These are phyloP conservation scores for Fusarium brevicatenulatum DNA, from an alignment of 2,329 filamentous ascomycete genomes.

Conservation along the genomic window DNA sequence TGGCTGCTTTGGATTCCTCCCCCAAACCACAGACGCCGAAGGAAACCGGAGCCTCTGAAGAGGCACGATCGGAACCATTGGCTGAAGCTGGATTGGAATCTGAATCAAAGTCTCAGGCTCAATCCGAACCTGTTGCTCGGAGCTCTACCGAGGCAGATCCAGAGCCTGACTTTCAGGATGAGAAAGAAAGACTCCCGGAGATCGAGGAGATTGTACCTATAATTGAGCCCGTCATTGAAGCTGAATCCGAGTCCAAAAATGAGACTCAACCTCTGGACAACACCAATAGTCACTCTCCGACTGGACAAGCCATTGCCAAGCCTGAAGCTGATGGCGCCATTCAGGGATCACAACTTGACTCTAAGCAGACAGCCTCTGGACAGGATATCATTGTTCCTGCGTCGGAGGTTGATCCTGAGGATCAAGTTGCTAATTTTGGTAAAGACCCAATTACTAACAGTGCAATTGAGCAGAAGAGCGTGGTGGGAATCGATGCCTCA, in stretches of 20 bases:
- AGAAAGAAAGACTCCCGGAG: conserved; percentile 35
- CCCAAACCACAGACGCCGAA: conserved; percentile 27
- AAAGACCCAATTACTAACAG: conserved; percentile 23
- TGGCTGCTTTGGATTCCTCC: conserved; percentile 33
- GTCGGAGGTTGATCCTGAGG: conserved; percentile 33
- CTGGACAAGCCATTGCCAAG: conserved; percentile 28
- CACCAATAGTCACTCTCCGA: conserved; percentile 21
- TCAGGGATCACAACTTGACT: conserved; percentile 18
- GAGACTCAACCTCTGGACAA: conserved; percentile 38
- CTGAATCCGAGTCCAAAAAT: conserved; percentile 43
- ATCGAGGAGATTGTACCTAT: conserved; percentile 42
- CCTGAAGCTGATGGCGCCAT: conserved; percentile 25
- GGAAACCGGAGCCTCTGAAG: conserved; percentile 25
- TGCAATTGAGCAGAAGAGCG: conserved; percentile 15
- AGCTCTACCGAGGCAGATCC: conserved; percentile 14
- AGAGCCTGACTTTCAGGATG: conserved; percentile 31
- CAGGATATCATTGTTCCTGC: conserved; percentile 34
- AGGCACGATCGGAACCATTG: conserved; percentile 26
- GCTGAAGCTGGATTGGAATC: conserved; percentile 35
- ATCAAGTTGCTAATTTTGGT: conserved; percentile 12
- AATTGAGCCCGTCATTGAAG: conserved; percentile 44
- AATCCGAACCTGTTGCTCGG: conserved; percentile 21
- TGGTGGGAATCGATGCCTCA: neutral
- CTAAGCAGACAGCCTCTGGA: conserved; percentile 29
- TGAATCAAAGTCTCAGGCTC: conserved; percentile 23